Evolutionary conservation across 2,329 filamentous ascomycete genomes (phyloP).

Genomic region (Sporothrix globosa): DNA sequence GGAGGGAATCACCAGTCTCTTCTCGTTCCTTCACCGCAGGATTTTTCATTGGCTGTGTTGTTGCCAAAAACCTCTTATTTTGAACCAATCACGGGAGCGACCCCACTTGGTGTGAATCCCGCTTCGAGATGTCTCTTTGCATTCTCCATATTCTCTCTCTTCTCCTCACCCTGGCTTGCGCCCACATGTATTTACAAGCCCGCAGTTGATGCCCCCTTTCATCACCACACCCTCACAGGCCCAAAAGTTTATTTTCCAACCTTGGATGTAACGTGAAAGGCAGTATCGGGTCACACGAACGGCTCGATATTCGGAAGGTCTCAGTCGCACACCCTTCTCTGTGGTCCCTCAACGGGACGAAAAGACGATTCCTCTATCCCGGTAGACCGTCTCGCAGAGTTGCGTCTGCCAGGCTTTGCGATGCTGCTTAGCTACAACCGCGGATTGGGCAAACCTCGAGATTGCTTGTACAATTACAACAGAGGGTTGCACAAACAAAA

Average conservation of each 20-base stretch:
- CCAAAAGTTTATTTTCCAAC: neutral
- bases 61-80: neutral
- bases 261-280: constrained; percentile 26
- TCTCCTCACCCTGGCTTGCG: neutral
- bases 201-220: neutral
- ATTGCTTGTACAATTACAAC: neutral
- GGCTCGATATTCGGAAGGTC: constrained; percentile 19
- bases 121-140: neutral
- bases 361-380: neutral
- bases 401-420: neutral
- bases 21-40: constrained; percentile 14
- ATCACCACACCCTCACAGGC: constrained; percentile 16
- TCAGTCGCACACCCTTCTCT: constrained; percentile 20
- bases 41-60: constrained; percentile 27
- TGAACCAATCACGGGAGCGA: constrained; percentile 18
- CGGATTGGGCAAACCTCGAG: neutral
- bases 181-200: neutral
- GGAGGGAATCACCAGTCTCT: constrained; percentile 25
- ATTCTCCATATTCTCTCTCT: neutral
- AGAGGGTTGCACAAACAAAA: constrained; percentile 7
- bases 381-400: neutral
- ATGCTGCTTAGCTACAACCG: constrained; percentile 22
- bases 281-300: constrained; percentile 30
- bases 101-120: constrained; percentile 23
- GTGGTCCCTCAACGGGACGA: neutral